Percentiles rank a stretch among this genome's conserved stretches.
These are phyloP conservation scores for Didymella arachidicola DNA, from an alignment of 2,329 filamentous ascomycete genomes.

Conservation along the genomic window DNA sequence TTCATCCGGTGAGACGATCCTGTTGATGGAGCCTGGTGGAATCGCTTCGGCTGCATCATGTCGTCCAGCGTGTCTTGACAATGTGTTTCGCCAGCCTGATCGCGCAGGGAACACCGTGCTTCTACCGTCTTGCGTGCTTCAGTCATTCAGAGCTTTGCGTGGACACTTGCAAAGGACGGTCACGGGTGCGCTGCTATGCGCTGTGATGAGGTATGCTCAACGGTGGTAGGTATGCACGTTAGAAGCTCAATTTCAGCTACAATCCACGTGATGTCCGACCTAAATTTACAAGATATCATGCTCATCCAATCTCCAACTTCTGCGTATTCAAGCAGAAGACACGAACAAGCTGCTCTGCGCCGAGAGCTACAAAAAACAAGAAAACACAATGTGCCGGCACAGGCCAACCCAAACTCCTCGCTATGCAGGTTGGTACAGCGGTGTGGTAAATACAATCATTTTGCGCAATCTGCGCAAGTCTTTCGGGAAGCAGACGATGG, in stretches of 20 bases:
- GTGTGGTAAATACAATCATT: conserved; percentile 19
- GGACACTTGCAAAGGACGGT: neutral
- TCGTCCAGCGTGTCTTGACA: conserved; percentile 28
- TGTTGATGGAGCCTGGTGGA: neutral
- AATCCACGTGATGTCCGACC: conserved; percentile 4
- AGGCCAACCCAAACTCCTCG: conserved; percentile 39
- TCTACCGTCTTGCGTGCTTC: neutral
- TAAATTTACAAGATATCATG: conserved; percentile 18
- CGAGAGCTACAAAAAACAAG: conserved; percentile 26
- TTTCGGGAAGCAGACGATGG: neutral
- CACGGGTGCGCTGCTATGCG: no score
- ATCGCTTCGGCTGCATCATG: conserved; percentile 10
- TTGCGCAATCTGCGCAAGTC: conserved; percentile 10
- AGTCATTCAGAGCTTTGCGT: neutral
- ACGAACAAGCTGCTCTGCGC: conserved; percentile 23
- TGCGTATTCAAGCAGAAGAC: conserved; percentile 15
- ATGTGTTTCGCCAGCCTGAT: conserved; percentile 2
- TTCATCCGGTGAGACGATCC: neutral
- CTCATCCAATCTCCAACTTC: neutral
- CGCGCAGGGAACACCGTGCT: conserved; percentile 3
- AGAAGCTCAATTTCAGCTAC: neutral
- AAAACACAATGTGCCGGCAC: conserved; percentile 24
- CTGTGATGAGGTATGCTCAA: no score
- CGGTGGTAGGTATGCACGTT: neutral
- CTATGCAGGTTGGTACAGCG: conserved; percentile 43